Evolutionary conservation across 2,329 filamentous ascomycete species (phyloP).

Genomic region (Colletotrichum trifolii): DNA sequence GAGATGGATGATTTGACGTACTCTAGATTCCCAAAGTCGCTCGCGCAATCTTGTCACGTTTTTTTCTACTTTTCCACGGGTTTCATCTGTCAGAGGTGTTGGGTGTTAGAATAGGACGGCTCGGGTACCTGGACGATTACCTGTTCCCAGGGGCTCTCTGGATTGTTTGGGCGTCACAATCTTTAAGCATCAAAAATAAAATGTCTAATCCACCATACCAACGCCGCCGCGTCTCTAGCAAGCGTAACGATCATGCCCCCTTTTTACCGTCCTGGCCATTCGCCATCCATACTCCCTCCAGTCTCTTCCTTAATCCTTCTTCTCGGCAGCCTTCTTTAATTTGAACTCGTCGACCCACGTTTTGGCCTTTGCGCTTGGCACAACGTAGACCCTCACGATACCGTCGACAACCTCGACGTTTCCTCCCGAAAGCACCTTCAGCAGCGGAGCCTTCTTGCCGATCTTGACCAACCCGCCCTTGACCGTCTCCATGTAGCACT

Average conservation of each 20-base stretch:
- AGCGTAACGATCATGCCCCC: no score
- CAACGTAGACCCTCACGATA: constrained; percentile 82
- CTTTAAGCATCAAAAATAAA: not conserved
- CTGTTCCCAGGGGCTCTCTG: not conserved
- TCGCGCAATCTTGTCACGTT: constrained; percentile 23
- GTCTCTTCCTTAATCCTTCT: constrained; percentile 12
- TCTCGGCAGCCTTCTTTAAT: constrained; percentile 70
- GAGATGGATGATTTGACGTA: constrained; percentile 5
- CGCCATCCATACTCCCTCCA: no score
- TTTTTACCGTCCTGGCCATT: no score
- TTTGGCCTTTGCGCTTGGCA: constrained; percentile 76
- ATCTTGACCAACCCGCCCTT: constrained; percentile 87
- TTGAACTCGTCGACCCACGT: constrained; percentile 91
- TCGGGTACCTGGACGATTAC: constrained; percentile 9
- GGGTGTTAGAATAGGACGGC: constrained; percentile 15
- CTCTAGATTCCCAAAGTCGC: constrained; percentile 26
- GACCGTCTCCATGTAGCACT: constrained; percentile 89
- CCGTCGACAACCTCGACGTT: constrained; percentile 91
- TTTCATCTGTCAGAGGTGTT: constrained; percentile 14
- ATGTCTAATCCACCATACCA: not conserved
- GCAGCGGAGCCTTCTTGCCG: constrained; percentile 82
- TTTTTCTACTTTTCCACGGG: constrained; percentile 26
- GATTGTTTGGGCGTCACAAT: constrained; percentile 2
- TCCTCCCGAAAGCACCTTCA: constrained; percentile 79
- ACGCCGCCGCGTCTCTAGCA: no score